These are phyloP conservation scores for Eutrema yunnanense DNA, from an alignment of 345 rosid species.

Conservation along the genomic window DNA sequence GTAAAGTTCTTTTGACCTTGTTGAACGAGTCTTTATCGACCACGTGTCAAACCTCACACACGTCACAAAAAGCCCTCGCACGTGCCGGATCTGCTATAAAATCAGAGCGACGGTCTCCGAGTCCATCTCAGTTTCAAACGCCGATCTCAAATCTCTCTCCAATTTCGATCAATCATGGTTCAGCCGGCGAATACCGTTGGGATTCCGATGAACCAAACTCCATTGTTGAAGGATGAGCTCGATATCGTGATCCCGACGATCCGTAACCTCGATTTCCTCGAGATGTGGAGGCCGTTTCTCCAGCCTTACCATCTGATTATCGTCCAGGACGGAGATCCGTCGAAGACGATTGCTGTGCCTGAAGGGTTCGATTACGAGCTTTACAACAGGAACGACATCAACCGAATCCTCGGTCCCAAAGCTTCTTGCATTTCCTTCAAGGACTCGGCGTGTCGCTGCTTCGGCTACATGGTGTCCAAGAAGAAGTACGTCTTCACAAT, in stretches of 20 bases:
- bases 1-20: slow-evolving; percentile 14
- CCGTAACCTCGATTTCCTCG: slow-evolving; percentile 88
- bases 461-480: slow-evolving; percentile 97
- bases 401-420: slow-evolving; percentile 84
- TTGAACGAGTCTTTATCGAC: neutral
- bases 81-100: slow-evolving; percentile 22
- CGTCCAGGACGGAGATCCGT: slow-evolving; percentile 94
- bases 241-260: slow-evolving; percentile 96
- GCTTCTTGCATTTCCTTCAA: slow-evolving; percentile 95
- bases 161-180: slow-evolving; percentile 33
- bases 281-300: slow-evolving; percentile 98
- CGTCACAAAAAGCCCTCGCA: neutral
- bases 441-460: slow-evolving; percentile 99
- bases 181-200: slow-evolving; percentile 43
- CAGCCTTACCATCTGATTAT: slow-evolving; percentile 93
- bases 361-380: slow-evolving; percentile 94
- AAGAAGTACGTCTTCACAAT: slow-evolving; percentile 96
- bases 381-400: slow-evolving; percentile 86
- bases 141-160: slow-evolving; percentile 12
- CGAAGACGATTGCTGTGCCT: slow-evolving; percentile 76
- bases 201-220: slow-evolving; percentile 25
- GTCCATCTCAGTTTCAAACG: slow-evolving; percentile 10
- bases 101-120: neutral
- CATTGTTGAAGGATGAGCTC: slow-evolving; percentile 71
- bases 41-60: slow-evolving; percentile 24